These are phyloP conservation scores for Candida suzukii DNA, from an alignment of 805 yeast genomes.

Conservation along the genomic window DNA sequence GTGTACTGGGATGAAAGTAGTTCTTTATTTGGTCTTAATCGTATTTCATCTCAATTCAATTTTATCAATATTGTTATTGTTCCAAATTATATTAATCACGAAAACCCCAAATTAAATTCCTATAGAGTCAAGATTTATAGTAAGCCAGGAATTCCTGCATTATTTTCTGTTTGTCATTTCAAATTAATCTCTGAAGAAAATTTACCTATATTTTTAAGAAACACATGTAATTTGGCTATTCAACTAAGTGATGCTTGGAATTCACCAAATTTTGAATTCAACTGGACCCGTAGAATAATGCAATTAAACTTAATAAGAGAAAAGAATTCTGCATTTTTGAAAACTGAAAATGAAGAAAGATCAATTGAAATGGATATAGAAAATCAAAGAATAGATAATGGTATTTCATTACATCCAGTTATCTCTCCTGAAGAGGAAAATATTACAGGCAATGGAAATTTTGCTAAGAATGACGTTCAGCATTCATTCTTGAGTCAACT, in stretches of 20 bases:
- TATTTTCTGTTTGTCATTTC: slow-evolving; percentile 69
- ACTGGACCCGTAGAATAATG: slow-evolving; percentile 62
- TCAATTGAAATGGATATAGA: not conserved
- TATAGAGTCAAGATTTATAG: slow-evolving; percentile 61
- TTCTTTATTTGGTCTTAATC: slow-evolving; percentile 58
- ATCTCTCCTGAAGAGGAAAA: not conserved
- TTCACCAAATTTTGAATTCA: slow-evolving; percentile 47
- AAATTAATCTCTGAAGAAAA: slow-evolving; percentile 58
- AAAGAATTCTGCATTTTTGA: slow-evolving; percentile 1
- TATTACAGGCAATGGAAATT: not conserved
- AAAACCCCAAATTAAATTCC: slow-evolving; percentile 14
- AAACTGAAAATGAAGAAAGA: slow-evolving; percentile 1
- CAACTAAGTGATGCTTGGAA: slow-evolving; percentile 77
- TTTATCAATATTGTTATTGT: slow-evolving; percentile 73
- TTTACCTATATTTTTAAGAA: slow-evolving; percentile 59
- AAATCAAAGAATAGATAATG: not conserved
- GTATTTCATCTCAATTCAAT: slow-evolving; percentile 72
- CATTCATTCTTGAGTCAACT: slow-evolving; percentile 8
- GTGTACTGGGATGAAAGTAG: slow-evolving; percentile 77
- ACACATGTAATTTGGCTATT: slow-evolving; percentile 55
- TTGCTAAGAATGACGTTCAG: not conserved
- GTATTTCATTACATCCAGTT: not conserved
- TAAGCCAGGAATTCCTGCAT: slow-evolving; percentile 65
- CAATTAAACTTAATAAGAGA: slow-evolving; percentile 32
- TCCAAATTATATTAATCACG: slow-evolving; percentile 39